Percentiles rank a stretch among this genome's conserved stretches.
phyloP scores from a whole-genome alignment of 2,329 filamentous ascomycete genomes.

The Simplicillium aogashimaense region DNA sequence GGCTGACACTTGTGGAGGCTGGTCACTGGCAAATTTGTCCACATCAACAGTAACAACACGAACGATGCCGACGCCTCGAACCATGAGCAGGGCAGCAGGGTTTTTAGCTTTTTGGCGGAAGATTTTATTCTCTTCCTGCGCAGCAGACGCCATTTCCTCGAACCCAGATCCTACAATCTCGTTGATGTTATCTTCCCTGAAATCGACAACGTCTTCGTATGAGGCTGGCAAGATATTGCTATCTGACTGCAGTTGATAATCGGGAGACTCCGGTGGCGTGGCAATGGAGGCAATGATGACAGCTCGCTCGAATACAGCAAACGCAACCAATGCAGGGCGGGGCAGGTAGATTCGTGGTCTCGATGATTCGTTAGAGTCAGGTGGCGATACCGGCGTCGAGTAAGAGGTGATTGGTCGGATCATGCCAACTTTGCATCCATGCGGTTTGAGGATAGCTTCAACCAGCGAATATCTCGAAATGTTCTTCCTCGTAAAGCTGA shows the following conservation, averaged over 20 bases:
- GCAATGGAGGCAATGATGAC: conserved; percentile 68
- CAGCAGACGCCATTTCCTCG: conserved; percentile 41
- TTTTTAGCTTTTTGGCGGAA: conserved; percentile 48
- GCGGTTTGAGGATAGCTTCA: conserved; percentile 54
- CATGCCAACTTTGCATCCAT: conserved; percentile 47
- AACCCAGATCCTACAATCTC: conserved; percentile 55
- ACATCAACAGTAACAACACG: conserved; percentile 49
- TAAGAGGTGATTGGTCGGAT: conserved; percentile 60
- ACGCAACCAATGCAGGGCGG: conserved; percentile 68
- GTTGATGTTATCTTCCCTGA: conserved; percentile 55
- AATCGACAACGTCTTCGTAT: conserved; percentile 81
- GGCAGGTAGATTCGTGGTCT: conserved; percentile 68
- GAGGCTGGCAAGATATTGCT: conserved; percentile 52
- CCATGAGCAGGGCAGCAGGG: conserved; percentile 50
- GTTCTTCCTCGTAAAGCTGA: conserved; percentile 42
- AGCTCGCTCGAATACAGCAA: conserved; percentile 69
- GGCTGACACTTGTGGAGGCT: conserved; percentile 58
- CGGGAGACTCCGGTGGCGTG: conserved; percentile 57
- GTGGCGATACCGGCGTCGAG: conserved; percentile 37
- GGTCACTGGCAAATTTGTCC: conserved; percentile 48
- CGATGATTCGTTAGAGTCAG: conserved; percentile 20
- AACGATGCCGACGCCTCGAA: conserved; percentile 53
- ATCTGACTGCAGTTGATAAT: conserved; percentile 64
- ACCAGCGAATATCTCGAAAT: conserved; percentile 61
- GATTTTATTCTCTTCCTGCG: conserved; percentile 36